phyloP scores from a whole-genome alignment of 164 flowering plant species.

The Aristolochia californica region DNA sequence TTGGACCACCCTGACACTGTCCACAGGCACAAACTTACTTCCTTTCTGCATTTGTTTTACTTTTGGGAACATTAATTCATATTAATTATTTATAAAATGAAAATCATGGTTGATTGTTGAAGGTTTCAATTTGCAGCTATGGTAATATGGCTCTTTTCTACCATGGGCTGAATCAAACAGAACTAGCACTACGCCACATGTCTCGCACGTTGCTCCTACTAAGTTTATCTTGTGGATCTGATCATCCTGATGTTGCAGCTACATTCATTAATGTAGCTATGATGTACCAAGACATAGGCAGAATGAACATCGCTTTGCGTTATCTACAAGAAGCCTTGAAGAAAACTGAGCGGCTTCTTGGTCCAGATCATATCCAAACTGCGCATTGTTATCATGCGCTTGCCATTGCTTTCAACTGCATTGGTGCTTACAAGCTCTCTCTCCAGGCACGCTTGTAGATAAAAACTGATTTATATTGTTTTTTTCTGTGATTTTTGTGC shows the following conservation, averaged over 20 bases:
- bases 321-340: constrained; percentile 97
- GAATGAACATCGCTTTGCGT: constrained; percentile 83
- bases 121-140: constrained; percentile 43
- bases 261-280: constrained; percentile 96
- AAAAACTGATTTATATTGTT: neutral
- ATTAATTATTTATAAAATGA: neutral
- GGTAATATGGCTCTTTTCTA: constrained; percentile 99
- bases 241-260: constrained; percentile 99
- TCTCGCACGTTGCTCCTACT: constrained; percentile 76
- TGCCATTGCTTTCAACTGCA: constrained; percentile 93
- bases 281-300: constrained; percentile 98
- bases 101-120: neutral
- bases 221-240: constrained; percentile 86
- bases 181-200: constrained; percentile 89
- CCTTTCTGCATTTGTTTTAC: neutral
- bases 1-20: constrained; percentile 99
- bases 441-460: constrained; percentile 62
- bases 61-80: neutral
- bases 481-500: neutral
- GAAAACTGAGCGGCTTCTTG: constrained; percentile 91
- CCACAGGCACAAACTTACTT: constrained; percentile 50
- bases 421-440: constrained; percentile 94
- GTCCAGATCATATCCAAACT: constrained; percentile 95
- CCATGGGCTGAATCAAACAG: constrained; percentile 96
- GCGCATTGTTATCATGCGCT: constrained; percentile 99